Evolutionary conservation across 176 grass and related monocot genomes (phyloP).

Genomic region (Zea luxurians): DNA sequence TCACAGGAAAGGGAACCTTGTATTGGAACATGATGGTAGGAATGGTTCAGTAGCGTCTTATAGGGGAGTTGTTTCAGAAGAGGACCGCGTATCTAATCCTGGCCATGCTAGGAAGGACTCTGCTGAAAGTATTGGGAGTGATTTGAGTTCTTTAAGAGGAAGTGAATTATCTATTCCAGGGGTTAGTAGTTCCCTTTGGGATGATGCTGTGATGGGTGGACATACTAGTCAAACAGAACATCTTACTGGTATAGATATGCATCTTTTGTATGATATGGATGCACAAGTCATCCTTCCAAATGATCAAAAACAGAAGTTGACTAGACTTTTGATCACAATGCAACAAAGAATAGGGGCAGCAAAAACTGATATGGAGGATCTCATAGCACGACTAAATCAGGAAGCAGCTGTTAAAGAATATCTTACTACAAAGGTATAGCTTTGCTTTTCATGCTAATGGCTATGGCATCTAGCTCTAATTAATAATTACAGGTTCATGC

Average conservation of each 20-base stretch:
- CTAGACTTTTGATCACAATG: constrained; percentile 75
- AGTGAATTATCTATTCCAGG: constrained; percentile 78
- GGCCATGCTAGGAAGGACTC: constrained; percentile 78
- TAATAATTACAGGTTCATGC: constrained; percentile 24
- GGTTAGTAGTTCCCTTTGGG: constrained; percentile 63
- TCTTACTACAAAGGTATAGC: constrained; percentile 76
- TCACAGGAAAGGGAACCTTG: constrained; percentile 43
- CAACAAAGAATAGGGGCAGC: constrained; percentile 67
- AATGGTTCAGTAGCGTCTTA: constrained; percentile 39
- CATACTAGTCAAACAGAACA: constrained; percentile 56
- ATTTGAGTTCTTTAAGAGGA: constrained; percentile 93
- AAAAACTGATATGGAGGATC: constrained; percentile 96
- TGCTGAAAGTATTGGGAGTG: constrained; percentile 87
- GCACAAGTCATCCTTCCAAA: constrained; percentile 73
- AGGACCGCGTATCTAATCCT: constrained; percentile 44
- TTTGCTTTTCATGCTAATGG: constrained; percentile 33
- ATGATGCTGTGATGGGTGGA: constrained; percentile 61
- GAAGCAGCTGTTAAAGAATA: constrained; percentile 94
- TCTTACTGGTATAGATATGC: constrained; percentile 44
- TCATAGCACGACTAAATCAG: constrained; percentile 85
- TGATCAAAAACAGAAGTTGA: constrained; percentile 79
- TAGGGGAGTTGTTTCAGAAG: constrained; percentile 51
- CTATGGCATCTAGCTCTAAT: constrained; percentile 14
- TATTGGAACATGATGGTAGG: constrained; percentile 43
- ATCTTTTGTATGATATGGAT: constrained; percentile 55